Evolutionary conservation across 2,329 filamentous ascomycete species (phyloP).

Genomic region (Cordyceps tenuipes): DNA sequence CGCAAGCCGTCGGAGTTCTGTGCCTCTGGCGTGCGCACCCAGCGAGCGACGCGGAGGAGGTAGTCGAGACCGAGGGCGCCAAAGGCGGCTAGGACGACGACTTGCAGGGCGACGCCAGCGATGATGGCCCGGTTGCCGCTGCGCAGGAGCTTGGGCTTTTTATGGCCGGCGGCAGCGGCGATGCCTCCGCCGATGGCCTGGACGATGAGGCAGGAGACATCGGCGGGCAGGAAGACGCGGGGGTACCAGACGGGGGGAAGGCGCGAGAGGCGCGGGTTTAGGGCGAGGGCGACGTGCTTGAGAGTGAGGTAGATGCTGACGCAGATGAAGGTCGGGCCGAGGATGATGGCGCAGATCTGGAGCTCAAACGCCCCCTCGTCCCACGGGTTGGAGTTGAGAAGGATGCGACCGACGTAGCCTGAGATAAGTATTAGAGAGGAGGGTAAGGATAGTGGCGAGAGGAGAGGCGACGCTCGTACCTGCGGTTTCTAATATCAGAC

Average conservation of each 20-base stretch:
- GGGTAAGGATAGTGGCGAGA: too few species aligned
- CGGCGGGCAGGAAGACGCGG: conserved; percentile 50
- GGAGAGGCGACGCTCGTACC: conserved; percentile 23
- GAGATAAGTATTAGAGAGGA: conserved; percentile 9
- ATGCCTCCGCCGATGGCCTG: conserved; percentile 51
- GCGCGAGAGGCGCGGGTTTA: conserved; percentile 42
- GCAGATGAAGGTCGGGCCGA: conserved; percentile 52
- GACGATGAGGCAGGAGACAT: conserved; percentile 49
- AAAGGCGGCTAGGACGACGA: conserved; percentile 40
- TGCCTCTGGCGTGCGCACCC: conserved; percentile 27
- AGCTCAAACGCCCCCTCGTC: conserved; percentile 45
- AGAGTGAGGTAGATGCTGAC: conserved; percentile 57
- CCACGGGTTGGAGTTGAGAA: conserved; percentile 47
- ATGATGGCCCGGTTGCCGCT: conserved; percentile 45
- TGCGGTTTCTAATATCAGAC: conserved; percentile 42
- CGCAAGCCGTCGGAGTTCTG: conserved; percentile 23
- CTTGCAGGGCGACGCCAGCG: conserved; percentile 46
- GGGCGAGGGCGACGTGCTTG: conserved; percentile 46
- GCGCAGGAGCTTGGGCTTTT: conserved; percentile 31
- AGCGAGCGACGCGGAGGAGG: conserved; percentile 31
- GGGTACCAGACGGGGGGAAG: conserved; percentile 45
- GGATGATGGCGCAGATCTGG: conserved; percentile 51
- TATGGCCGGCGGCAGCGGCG: conserved; percentile 38
- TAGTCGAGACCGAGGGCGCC: conserved; percentile 38
- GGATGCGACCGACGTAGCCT: conserved; percentile 47